phyloP scores from a whole-genome alignment of 2,329 filamentous ascomycete species.

The Colletotrichum sp. region DNA sequence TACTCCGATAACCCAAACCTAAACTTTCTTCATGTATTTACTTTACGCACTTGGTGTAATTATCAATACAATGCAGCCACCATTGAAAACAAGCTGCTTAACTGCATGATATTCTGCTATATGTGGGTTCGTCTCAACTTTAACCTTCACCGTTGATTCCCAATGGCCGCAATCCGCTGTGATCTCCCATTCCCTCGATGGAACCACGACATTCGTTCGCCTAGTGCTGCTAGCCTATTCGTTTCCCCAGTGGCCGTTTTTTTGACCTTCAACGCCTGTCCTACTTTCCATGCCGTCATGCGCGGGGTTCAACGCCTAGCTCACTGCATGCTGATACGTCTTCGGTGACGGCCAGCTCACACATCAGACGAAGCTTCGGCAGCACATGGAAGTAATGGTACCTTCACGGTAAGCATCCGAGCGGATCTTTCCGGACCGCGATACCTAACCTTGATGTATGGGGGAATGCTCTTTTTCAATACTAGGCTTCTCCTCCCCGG shows the following conservation, averaged over 20 bases:
- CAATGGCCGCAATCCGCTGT: neutral
- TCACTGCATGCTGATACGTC: neutral
- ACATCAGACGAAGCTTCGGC: conserved; percentile 10
- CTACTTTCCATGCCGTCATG: neutral
- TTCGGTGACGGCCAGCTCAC: neutral
- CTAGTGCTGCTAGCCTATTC: rapidly evolving
- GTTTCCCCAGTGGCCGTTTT: rapidly evolving
- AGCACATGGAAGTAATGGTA: neutral
- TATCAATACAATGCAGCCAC: neutral
- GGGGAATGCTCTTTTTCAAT: neutral
- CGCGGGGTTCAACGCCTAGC: neutral
- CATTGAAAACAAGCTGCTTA: neutral
- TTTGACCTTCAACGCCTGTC: neutral
- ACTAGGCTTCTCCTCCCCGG: neutral
- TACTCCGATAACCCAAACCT: neutral
- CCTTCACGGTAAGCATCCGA: neutral
- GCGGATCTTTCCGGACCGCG: neutral
- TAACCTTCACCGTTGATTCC: neutral
- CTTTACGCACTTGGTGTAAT: neutral
- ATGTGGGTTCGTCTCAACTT: neutral
- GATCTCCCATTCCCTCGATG: neutral
- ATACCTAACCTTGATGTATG: neutral
- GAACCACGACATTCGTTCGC: rapidly evolving
- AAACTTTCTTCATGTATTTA: neutral
- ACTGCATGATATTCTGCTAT: neutral